Conservation (phyloP, 805 yeast genomes). For the Yamadazyma ubonensis region DNA sequence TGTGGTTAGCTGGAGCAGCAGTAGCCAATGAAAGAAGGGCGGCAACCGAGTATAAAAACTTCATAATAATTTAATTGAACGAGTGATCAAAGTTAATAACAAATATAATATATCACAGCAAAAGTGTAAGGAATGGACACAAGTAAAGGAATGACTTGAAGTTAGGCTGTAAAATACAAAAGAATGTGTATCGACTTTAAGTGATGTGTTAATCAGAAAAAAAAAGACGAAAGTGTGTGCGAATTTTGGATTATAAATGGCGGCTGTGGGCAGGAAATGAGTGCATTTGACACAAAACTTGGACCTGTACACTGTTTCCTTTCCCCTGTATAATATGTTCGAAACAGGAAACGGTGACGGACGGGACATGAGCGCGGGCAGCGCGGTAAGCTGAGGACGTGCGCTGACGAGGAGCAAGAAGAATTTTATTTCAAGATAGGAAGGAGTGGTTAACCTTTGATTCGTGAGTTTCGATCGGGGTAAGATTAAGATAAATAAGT, state of each 20-base stretch:
- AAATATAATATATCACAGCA: not conserved
- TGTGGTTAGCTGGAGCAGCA: slow-evolving; percentile 38
- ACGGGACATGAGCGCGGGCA: not conserved
- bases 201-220: slow-evolving; percentile 4
- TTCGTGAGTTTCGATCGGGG: too few relatives aligned
- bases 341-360: slow-evolving; percentile 1
- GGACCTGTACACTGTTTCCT: not conserved
- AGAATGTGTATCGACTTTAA: slow-evolving; percentile 7
- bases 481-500: not conserved
- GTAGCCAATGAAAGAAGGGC: slow-evolving; percentile 26
- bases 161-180: slow-evolving; percentile 2
- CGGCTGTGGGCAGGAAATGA: slow-evolving; percentile 2
- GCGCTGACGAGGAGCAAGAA: not conserved
- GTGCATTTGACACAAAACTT: slow-evolving; percentile 1
- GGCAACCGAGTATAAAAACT: slow-evolving; percentile 21
- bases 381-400: not conserved
- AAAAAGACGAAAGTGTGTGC: slow-evolving; percentile 4
- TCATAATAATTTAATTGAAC: slow-evolving; percentile 21
- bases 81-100: not conserved
- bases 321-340: not conserved
- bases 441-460: not conserved
- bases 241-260: slow-evolving; percentile 4
- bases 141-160: slow-evolving; percentile 11
- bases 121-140: slow-evolving; percentile 6
- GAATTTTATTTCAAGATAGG: not conserved